These are phyloP conservation scores for Ilyonectria sp. DNA, from an alignment of 2,329 filamentous ascomycete genomes.

Conservation along the genomic window DNA sequence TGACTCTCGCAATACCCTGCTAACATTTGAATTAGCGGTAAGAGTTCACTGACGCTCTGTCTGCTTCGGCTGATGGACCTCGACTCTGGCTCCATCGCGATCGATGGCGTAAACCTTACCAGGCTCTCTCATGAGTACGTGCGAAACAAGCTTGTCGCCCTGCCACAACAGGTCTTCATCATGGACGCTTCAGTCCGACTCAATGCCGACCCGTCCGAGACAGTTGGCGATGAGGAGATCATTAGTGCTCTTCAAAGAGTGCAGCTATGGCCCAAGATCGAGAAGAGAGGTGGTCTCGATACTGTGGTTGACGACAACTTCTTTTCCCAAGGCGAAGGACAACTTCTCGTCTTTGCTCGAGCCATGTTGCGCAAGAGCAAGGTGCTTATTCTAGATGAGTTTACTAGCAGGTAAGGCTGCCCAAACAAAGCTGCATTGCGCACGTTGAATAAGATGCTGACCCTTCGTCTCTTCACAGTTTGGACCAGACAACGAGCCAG, in stretches of 20 bases:
- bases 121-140: slow-evolving; percentile 57
- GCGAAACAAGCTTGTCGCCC: slow-evolving; percentile 60
- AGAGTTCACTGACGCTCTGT: slow-evolving; percentile 57
- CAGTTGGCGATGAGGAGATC: slow-evolving; percentile 31
- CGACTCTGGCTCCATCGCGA: slow-evolving; percentile 50
- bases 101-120: slow-evolving; percentile 59
- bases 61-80: slow-evolving; percentile 58
- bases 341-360: slow-evolving; percentile 43
- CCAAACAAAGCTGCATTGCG: not conserved
- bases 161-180: slow-evolving; percentile 67
- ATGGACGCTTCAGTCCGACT: slow-evolving; percentile 57
- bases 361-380: slow-evolving; percentile 50
- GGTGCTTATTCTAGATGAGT: slow-evolving; percentile 57
- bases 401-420: slow-evolving; percentile 43
- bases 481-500: slow-evolving; percentile 57
- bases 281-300: slow-evolving; percentile 34
- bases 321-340: slow-evolving; percentile 43
- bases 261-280: slow-evolving; percentile 33
- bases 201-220: slow-evolving; percentile 56
- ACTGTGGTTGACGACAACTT: slow-evolving; percentile 27
- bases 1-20: not conserved
- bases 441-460: not conserved
- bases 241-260: slow-evolving; percentile 34
- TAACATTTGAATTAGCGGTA: slow-evolving; percentile 51
- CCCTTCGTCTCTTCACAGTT: slow-evolving; percentile 40